A percentile compares a stretch with the other conserved stretches of the same genome.
These are phyloP conservation scores for Marasmius oreades DNA, from an alignment of 1,284 basidiomycete species.

Conservation along the genomic window DNA sequence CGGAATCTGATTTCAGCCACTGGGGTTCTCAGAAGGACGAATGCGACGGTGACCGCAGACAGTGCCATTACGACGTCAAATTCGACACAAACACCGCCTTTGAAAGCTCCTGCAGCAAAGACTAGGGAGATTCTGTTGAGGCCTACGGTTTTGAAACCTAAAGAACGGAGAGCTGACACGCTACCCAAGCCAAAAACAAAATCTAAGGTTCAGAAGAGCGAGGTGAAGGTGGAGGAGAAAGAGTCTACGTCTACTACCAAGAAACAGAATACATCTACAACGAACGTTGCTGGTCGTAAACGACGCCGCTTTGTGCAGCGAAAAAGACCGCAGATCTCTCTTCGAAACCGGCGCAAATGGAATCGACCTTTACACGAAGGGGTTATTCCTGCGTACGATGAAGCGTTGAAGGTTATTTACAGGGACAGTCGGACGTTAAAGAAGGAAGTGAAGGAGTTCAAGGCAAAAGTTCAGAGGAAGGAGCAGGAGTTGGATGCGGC, in stretches of 20 bases:
- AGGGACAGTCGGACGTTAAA: slow-evolving; percentile 43
- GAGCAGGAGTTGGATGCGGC: slow-evolving; percentile 25
- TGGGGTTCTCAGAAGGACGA: not conserved
- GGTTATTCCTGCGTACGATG: slow-evolving; percentile 78
- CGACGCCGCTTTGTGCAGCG: not conserved
- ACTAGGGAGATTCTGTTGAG: not conserved
- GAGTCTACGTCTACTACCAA: not conserved
- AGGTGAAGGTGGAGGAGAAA: not conserved
- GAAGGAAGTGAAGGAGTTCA: slow-evolving; percentile 29
- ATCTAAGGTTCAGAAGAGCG: not conserved
- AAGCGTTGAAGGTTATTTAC: slow-evolving; percentile 68
- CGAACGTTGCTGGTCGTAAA: not conserved
- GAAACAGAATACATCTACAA: not conserved
- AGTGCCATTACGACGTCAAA: not conserved
- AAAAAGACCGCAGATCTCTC: slow-evolving; percentile 9
- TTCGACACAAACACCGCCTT: too few species aligned
- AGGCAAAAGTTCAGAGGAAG: slow-evolving; percentile 4
- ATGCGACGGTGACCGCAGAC: not conserved
- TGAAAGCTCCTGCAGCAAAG: not conserved
- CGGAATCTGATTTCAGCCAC: not conserved
- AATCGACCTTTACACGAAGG: slow-evolving; percentile 65
- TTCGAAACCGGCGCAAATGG: slow-evolving; percentile 43
- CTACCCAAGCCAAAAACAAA: not conserved
- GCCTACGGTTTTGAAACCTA: not conserved
- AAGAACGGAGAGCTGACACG: not conserved